A percentile compares a stretch with the other conserved stretches of the same genome.
phyloP scores from a whole-genome alignment of 306 rosid genomes.

The Fragaria ananassa region DNA sequence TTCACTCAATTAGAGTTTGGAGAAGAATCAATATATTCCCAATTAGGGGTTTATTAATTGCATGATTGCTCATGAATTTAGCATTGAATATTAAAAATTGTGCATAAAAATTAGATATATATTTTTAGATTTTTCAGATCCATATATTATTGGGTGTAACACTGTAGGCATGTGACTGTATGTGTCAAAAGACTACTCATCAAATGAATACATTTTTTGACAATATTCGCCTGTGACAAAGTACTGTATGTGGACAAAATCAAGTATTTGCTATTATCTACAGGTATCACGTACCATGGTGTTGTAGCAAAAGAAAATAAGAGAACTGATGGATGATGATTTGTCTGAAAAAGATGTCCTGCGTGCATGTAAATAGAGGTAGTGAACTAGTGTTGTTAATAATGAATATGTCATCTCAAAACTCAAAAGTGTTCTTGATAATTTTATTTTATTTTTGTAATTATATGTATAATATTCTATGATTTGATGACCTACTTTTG shows the following conservation, averaged over 20 bases:
- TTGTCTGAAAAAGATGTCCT: background rate
- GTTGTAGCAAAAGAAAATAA: background rate
- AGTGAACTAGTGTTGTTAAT: no score
- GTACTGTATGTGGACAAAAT: background rate
- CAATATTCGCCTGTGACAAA: background rate
- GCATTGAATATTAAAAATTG: background rate
- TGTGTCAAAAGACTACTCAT: background rate
- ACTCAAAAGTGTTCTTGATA: no score
- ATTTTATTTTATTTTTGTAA: no score
- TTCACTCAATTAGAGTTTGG: background rate
- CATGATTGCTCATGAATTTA: background rate
- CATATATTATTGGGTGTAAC: background rate
- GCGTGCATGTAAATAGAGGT: no score
- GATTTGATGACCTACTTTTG: no score
- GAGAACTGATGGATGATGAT: background rate
- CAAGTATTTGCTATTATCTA: background rate
- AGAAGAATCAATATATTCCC: background rate
- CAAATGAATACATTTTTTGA: background rate
- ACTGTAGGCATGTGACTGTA: conserved; percentile 6
- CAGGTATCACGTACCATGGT: background rate
- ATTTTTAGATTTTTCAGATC: background rate
- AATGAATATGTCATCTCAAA: no score
- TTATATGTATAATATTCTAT: no score
- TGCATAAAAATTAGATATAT: background rate
- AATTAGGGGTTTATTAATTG: background rate